Percentiles rank a stretch among this genome's conserved stretches.
Evolutionary conservation across 805 yeast species (phyloP).

Genomic region (Sporopachydermia quercuum): DNA sequence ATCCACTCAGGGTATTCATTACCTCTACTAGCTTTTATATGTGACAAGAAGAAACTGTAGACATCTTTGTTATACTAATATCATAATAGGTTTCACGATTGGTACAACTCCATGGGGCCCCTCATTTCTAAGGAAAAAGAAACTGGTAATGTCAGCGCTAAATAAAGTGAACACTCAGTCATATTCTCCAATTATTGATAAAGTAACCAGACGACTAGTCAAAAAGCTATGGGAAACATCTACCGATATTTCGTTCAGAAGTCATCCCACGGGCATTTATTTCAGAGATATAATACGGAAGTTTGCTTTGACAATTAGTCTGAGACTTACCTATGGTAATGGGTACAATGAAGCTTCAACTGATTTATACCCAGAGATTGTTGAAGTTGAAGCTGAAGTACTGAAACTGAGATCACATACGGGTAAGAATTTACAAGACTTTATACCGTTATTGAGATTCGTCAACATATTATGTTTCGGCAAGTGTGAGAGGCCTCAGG

Average conservation of each 20-base stretch:
- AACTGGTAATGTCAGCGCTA: slow-evolving; percentile 63
- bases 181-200: not conserved
- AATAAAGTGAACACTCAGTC: slow-evolving; percentile 19
- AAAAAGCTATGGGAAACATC: not conserved
- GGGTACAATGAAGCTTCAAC: slow-evolving; percentile 21
- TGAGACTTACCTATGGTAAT: slow-evolving; percentile 38
- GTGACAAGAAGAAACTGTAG: slow-evolving; percentile 10
- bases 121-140: slow-evolving; percentile 12
- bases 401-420: slow-evolving; percentile 43
- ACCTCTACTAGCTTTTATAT: not conserved
- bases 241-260: no score
- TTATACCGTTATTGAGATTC: slow-evolving; percentile 30
- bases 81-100: slow-evolving; percentile 20
- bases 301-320: slow-evolving; percentile 35
- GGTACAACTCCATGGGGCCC: slow-evolving; percentile 28
- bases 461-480: slow-evolving; percentile 12
- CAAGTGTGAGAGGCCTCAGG: slow-evolving; percentile 14
- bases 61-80: no score
- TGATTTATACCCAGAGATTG: slow-evolving; percentile 33
- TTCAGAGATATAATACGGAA: not conserved
- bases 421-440: slow-evolving; percentile 36
- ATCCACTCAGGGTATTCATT: slow-evolving; percentile 30
- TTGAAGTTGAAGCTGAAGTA: slow-evolving; percentile 39
- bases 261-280: not conserved
- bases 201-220: not conserved